Evolutionary conservation across 2,329 filamentous ascomycete genomes (phyloP).

Genomic region (Fusarium hostae): DNA sequence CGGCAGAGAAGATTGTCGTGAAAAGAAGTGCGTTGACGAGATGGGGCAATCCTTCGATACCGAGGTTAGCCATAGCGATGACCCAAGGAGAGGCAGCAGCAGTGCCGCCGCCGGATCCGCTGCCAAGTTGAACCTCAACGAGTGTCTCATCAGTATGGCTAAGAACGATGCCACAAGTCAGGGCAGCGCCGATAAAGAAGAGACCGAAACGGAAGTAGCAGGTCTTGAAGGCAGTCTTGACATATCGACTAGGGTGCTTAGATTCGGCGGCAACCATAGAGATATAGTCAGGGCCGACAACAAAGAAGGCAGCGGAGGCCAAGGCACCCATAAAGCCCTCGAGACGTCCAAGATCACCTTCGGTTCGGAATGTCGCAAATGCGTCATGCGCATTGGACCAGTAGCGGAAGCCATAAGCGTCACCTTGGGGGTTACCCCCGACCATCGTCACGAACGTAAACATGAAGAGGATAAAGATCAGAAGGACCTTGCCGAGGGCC

Average conservation of each 20-base stretch:
- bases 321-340: constrained; percentile 35
- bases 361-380: constrained; percentile 19
- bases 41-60: constrained; percentile 59
- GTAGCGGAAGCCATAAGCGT: constrained; percentile 37
- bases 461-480: constrained; percentile 39
- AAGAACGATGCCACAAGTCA: constrained; percentile 31
- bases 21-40: constrained; percentile 62
- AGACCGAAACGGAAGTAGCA: constrained; percentile 78
- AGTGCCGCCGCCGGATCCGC: background rate
- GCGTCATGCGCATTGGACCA: constrained; percentile 30
- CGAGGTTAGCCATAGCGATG: constrained; percentile 37
- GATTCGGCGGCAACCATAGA: constrained; percentile 37
- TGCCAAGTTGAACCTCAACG: constrained; percentile 6
- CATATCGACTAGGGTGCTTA: constrained; percentile 64
- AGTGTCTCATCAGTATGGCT: constrained; percentile 19
- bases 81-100: constrained; percentile 37
- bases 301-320: constrained; percentile 28
- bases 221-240: constrained; percentile 78
- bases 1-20: constrained; percentile 57
- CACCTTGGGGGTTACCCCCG: constrained; percentile 30
- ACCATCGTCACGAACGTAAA: constrained; percentile 40
- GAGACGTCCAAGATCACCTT: constrained; percentile 30
- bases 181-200: constrained; percentile 73
- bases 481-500: constrained; percentile 31
- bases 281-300: constrained; percentile 39